Evolutionary conservation across 169 alveolate species (phyloP).

Genomic region (Cardiosporidium cionae): DNA sequence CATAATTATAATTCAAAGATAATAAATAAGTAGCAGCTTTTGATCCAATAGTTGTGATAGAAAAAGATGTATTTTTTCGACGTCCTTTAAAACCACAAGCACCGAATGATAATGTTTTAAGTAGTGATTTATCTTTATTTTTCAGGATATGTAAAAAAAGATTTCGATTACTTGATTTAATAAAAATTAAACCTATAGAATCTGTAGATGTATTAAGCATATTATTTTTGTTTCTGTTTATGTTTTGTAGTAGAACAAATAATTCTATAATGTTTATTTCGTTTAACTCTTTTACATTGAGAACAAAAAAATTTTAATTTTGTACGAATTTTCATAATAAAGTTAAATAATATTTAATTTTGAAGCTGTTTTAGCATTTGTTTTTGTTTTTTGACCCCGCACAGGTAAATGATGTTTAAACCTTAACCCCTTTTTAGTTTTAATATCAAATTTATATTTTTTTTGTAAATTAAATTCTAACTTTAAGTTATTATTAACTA

Average conservation of each 20-base stretch:
- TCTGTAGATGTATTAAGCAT: background rate
- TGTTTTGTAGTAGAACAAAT: constrained; percentile 2
- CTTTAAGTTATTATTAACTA: no score
- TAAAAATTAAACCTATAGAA: constrained; percentile 2
- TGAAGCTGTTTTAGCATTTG: background rate
- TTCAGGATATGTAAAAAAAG: constrained; percentile 3
- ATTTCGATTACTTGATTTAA: background rate
- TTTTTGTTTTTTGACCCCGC: background rate
- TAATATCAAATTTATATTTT: no score
- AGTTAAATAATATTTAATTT: background rate
- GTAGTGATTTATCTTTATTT: background rate
- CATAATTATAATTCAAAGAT: background rate
- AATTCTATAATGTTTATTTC: background rate
- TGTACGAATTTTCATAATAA: background rate
- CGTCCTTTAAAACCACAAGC: constrained; percentile 17
- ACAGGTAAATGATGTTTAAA: background rate
- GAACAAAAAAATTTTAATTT: constrained; percentile 10
- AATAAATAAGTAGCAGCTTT: background rate
- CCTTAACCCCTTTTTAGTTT: background rate
- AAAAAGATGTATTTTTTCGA: constrained; percentile 2
- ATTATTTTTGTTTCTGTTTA: constrained; percentile 9
- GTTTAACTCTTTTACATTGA: background rate
- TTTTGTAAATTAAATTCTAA: background rate
- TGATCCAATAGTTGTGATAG: background rate
- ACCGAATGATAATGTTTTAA: constrained; percentile 10